Evolutionary conservation across 2,329 filamentous ascomycete species (phyloP), one percentile per base, ranked within the genome.

Genomic region (Penicillium sp.): DNA sequence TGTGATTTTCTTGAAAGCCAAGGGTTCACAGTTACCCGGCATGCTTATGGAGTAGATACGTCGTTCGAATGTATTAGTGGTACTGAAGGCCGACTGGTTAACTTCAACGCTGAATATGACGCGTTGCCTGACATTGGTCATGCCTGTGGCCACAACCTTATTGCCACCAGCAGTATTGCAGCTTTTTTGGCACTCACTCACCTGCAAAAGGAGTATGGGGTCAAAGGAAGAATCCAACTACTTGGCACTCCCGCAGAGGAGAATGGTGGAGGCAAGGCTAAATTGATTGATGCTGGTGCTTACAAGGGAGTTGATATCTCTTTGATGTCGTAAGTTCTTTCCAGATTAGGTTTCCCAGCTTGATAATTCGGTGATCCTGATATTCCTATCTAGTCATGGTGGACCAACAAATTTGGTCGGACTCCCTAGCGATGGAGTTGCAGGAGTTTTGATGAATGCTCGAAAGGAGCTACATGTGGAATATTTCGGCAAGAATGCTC

Each of bases 401-500:
- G 45, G 38, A 44, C 45, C 56, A 3, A 44, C n/a, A 12, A 51
- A 58, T 22, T 24, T 49, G n/a, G n/a, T 30, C 19, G 58, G 30
- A 26, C 0, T 15, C 24, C 53, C 33, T 40, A 58, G 28, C 35
- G 53, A 56, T 9, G 53, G 58, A 53, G 44, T 35, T 15, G 57
- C 56, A 40, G 53, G 57, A 40, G 30, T 47, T 17, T 19, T 47
- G 13, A 57, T 57, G 55, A 57, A 49, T 12, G 55, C 55, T 17
- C 42, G 55, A 1, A 47, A 57, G 15, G 42, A 57, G 30, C 28
- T 74, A 12, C 64, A 56, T 17, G 73, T 78, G 17, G 74, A 73
- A 58, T 82, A 81, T 63, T 66, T 67, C 8, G 85, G 86, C 1
- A 79, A 79, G 37, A 80, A 81, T 53, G 83, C 85, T 0, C 85